A percentile compares a stretch with the other conserved stretches of the same genome.
Evolutionary conservation across 2,329 filamentous ascomycete genomes (phyloP).

Genomic region (Aspergillus sp.): DNA sequence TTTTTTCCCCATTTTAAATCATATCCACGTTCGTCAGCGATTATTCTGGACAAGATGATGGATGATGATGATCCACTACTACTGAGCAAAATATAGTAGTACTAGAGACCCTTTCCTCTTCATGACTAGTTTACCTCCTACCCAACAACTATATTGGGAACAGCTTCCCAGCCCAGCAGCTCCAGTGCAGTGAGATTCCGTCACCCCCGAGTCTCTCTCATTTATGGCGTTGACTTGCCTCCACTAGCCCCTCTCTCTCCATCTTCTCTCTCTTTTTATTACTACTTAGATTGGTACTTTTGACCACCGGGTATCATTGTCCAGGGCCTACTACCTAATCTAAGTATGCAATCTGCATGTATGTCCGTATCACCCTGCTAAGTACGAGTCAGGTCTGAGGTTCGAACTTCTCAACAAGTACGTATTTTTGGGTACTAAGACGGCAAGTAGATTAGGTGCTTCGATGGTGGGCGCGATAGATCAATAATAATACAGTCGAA

Average conservation of each 20-base stretch:
- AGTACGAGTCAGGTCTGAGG: constrained; percentile 6
- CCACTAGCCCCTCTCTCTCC: neutral
- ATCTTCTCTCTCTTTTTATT: neutral
- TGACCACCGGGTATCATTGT: neutral
- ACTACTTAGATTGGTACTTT: neutral
- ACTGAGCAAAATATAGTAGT: neutral
- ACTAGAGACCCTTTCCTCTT: neutral
- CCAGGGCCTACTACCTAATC: neutral
- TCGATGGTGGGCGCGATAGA: neutral
- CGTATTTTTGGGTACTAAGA: neutral
- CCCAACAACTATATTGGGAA: neutral
- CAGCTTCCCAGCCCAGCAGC: neutral
- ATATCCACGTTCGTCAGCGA: neutral
- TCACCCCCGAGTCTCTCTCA: constrained; percentile 1
- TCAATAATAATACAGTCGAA: neutral
- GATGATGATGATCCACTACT: neutral
- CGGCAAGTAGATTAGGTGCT: neutral
- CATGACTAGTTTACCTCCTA: neutral
- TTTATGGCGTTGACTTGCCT: neutral
- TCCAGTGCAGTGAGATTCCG: neutral
- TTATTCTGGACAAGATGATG: neutral
- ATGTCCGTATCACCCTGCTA: neutral
- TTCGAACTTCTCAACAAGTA: neutral
- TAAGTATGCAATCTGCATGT: neutral
- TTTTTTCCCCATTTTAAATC: neutral